These are phyloP conservation scores for Agaricus subrufescens DNA, from an alignment of 768 basidiomycete species.

Conservation along the genomic window DNA sequence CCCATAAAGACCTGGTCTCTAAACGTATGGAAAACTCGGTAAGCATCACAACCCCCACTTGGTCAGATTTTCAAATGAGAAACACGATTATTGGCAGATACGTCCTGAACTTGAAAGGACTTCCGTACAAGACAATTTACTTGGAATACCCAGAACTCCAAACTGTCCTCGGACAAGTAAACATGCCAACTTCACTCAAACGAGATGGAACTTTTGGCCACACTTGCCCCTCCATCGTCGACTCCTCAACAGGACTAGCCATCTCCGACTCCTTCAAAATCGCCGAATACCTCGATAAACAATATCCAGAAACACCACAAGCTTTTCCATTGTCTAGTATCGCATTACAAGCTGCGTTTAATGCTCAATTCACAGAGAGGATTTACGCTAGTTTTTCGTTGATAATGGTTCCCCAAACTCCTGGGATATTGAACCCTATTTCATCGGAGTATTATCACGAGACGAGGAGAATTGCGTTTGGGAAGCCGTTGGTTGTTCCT, in stretches of 20 bases:
- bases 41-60: neutral
- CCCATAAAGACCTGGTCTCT: slow-evolving; percentile 25
- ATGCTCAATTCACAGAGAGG: slow-evolving; percentile 11
- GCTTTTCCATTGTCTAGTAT: slow-evolving; percentile 27
- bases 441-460: slow-evolving; percentile 27
- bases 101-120: slow-evolving; percentile 29
- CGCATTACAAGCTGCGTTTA: slow-evolving; percentile 36
- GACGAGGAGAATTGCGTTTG: slow-evolving; percentile 28
- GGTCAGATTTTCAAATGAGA: neutral
- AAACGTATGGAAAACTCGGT: slow-evolving; percentile 26
- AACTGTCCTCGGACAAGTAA: slow-evolving; percentile 25
- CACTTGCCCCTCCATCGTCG: slow-evolving; percentile 48
- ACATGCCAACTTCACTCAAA: slow-evolving; percentile 27
- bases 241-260: slow-evolving; percentile 31
- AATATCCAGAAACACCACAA: slow-evolving; percentile 34
- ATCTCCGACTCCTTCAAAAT: slow-evolving; percentile 42
- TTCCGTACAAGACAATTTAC: slow-evolving; percentile 44
- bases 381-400: neutral
- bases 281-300: slow-evolving; percentile 44
- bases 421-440: slow-evolving; percentile 15
- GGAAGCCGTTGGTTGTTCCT: slow-evolving; percentile 26
- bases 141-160: slow-evolving; percentile 49
- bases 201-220: slow-evolving; percentile 30
- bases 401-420: slow-evolving; percentile 16
- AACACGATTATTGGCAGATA: slow-evolving; percentile 16